A percentile compares a stretch with the other conserved stretches of the same genome.
These are phyloP conservation scores for Chloranthus sessilifolius DNA, from an alignment of 164 flowering plant species.

Conservation along the genomic window DNA sequence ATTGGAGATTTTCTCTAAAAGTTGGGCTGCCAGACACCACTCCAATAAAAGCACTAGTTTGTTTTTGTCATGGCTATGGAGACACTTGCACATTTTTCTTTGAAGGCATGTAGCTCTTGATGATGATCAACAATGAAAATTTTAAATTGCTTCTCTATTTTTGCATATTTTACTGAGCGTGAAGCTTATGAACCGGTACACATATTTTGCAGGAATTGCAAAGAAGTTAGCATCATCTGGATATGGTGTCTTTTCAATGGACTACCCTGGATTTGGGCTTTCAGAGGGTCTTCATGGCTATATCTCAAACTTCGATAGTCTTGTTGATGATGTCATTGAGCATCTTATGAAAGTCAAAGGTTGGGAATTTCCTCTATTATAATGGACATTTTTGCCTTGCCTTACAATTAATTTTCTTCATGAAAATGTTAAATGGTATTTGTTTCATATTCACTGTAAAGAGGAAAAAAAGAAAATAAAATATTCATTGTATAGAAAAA, in stretches of 20 bases:
- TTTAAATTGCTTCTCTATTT: slow-evolving; percentile 2
- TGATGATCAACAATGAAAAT: neutral
- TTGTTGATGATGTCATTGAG: slow-evolving; percentile 92
- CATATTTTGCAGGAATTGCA: slow-evolving; percentile 66
- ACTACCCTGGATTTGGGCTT: slow-evolving; percentile 97
- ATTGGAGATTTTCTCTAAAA: slow-evolving; percentile 71
- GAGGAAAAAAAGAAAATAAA: too few relatives aligned
- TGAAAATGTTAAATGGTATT: too few relatives aligned
- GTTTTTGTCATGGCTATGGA: slow-evolving; percentile 94
- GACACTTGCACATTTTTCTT: slow-evolving; percentile 96
- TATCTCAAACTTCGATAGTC: slow-evolving; percentile 66
- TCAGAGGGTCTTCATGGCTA: slow-evolving; percentile 92
- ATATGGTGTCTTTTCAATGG: slow-evolving; percentile 93
- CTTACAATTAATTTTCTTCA: too few relatives aligned
- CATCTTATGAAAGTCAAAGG: slow-evolving; percentile 87
- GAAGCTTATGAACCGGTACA: slow-evolving; percentile 7
- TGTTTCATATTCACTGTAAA: too few relatives aligned
- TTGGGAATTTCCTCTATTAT: slow-evolving; percentile 16
- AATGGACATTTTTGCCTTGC: neutral
- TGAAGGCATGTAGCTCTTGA: slow-evolving; percentile 71
- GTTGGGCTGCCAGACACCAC: slow-evolving; percentile 81
- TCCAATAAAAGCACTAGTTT: slow-evolving; percentile 67
- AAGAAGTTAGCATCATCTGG: slow-evolving; percentile 77
- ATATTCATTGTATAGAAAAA: too few relatives aligned
- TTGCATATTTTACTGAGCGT: neutral